Evolutionary conservation across 768 basidiomycete species (phyloP).

Genomic region (Boletus reticuloceps): DNA sequence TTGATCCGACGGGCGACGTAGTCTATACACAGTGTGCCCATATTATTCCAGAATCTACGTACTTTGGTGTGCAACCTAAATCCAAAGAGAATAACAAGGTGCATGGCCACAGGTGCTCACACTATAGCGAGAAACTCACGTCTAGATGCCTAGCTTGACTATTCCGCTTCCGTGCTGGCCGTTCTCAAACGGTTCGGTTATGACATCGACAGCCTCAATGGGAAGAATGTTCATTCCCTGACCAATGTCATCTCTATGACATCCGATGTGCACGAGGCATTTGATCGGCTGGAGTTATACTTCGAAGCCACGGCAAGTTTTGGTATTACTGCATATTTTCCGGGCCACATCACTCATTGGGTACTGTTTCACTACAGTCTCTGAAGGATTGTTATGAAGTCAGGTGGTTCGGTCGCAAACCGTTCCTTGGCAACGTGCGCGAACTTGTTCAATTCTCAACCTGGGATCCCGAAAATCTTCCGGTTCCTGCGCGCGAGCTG

Average conservation of each 20-base stretch:
- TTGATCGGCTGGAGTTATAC: slow-evolving; percentile 3
- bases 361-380: no score
- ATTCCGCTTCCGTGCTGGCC: background rate
- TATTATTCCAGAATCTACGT: slow-evolving; percentile 5
- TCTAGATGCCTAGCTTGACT: slow-evolving; percentile 2
- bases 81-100: background rate
- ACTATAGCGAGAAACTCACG: background rate
- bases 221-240: slow-evolving; percentile 6
- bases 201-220: background rate
- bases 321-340: background rate
- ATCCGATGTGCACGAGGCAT: background rate
- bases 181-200: slow-evolving; percentile 4
- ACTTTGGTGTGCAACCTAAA: background rate
- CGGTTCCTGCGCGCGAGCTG: slow-evolving; percentile 5
- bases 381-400: no score
- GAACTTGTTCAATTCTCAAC: no score
- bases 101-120: background rate
- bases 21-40: background rate
- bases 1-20: background rate
- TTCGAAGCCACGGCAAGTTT: slow-evolving; percentile 7
- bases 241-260: slow-evolving; percentile 4
- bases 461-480: background rate
- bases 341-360: no score
- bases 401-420: no score
- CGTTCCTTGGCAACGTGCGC: no score